phyloP scores from a whole-genome alignment of 2,329 filamentous ascomycete species.

The Alternaria hordeiaustralica region DNA sequence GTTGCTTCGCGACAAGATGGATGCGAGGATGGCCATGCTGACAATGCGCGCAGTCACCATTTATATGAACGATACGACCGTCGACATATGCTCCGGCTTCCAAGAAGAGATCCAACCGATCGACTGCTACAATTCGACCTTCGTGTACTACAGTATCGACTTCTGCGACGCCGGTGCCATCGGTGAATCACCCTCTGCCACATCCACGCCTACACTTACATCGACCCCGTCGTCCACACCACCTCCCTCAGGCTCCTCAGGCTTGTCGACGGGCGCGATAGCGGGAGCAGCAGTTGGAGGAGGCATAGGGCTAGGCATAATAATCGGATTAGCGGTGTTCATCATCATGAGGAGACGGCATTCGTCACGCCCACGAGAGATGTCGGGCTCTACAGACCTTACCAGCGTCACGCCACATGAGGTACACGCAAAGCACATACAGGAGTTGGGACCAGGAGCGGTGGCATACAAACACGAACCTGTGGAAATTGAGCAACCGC shows the following conservation, averaged over 20 bases:
- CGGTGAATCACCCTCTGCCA: neutral
- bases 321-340: conserved; percentile 1
- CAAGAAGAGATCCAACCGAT: conserved; percentile 8
- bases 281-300: conserved; percentile 7
- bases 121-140: conserved; percentile 12
- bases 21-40: neutral
- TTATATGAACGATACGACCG: conserved; percentile 7
- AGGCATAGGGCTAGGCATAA: neutral
- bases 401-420: neutral
- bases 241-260: neutral
- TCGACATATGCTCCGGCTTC: conserved; percentile 7
- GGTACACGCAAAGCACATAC: conserved; percentile 4
- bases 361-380: neutral
- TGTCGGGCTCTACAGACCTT: neutral
- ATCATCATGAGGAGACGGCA: conserved; percentile 1
- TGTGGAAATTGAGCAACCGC: conserved; percentile 7
- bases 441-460: conserved; percentile 3
- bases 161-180: conserved; percentile 2
- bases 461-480: conserved; percentile 4
- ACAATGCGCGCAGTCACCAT: conserved; percentile 1
- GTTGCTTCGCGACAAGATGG: neutral
- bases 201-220: neutral
- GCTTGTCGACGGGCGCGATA: conserved; percentile 4
- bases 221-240: neutral
- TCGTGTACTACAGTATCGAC: conserved; percentile 12